Evolutionary conservation across 1,284 basidiomycete genomes (phyloP), one percentile per base, ranked within the genome.

Genomic region (Thecaphora thlaspeos): DNA sequence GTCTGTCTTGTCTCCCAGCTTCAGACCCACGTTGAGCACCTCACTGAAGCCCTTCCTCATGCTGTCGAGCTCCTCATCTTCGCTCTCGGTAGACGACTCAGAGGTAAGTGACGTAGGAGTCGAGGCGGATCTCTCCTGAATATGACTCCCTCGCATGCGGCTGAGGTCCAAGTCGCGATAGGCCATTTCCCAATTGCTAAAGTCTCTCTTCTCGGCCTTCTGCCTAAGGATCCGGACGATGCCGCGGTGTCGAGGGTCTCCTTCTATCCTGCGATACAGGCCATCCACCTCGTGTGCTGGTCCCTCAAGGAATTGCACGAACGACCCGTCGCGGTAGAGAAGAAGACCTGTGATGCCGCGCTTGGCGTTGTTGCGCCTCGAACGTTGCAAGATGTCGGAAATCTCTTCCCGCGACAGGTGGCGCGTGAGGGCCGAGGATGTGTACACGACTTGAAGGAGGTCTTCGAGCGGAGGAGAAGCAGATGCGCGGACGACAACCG

Each of bases 231-330:
- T 47, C 4, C 53, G 43, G 15, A 68, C 59, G 39, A 68, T 41
- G 23, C 61, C 56, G 23, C 47, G 48, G 26, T 68, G 64, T 5
- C 64, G 52, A 17, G 49, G 49, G 38, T 68, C 64, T n/a, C 43
- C 34, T 34, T 56, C 52, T 45, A 68, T 68, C 40, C 19, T 42
- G 42, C 54, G 39, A 37, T 60, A 68, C 19, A 61, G 42, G 37
- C 36, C 41, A 32, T 63, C 54, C 2, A 68, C 64, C 1, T 48
- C 48, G 9, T 51, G 23, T 8, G 47, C 39, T 0, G 64, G 64
- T 2, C 64, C 64, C 32, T 68, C 64, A 41, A 68, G 51, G 51
- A 68, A 68, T 26, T 68, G 64, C 0, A 54, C 64, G 28, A 68
- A 68, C 4, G 56, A 52, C 32, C 64, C 64, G 32, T 68, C 64